These are phyloP conservation scores for Gelatoporia subvermispora DNA, from an alignment of 768 basidiomycete species.

Conservation along the genomic window DNA sequence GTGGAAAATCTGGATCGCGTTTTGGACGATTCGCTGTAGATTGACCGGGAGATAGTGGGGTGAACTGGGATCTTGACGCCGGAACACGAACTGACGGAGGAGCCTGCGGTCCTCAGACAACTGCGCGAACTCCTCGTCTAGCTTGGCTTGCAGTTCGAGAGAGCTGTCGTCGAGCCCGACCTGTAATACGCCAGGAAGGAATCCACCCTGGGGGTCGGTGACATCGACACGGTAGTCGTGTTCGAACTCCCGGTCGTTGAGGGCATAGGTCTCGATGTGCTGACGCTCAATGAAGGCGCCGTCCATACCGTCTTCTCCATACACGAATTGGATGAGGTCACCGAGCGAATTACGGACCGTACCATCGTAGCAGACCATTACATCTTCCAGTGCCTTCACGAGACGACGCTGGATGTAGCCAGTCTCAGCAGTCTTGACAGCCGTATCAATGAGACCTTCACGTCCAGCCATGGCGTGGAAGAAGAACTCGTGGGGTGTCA, in stretches of 20 bases:
- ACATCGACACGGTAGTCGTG: constrained; percentile 94
- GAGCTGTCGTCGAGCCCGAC: constrained; percentile 85
- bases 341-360: constrained; percentile 97
- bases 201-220: constrained; percentile 76
- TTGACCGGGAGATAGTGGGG: constrained; percentile 94
- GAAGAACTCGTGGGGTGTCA: constrained; percentile 98
- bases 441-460: constrained; percentile 98
- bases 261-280: constrained; percentile 81
- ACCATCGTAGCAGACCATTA: constrained; percentile 96
- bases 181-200: constrained; percentile 75
- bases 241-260: constrained; percentile 81
- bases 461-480: constrained; percentile 99
- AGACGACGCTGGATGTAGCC: constrained; percentile 98
- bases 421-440: constrained; percentile 99
- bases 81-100: constrained; percentile 84
- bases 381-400: constrained; percentile 96
- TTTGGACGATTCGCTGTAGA: constrained; percentile 90
- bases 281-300: constrained; percentile 97
- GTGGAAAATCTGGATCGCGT: constrained; percentile 94
- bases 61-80: constrained; percentile 58
- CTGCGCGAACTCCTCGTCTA: constrained; percentile 74
- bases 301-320: constrained; percentile 99
- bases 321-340: constrained; percentile 93
- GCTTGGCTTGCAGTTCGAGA: constrained; percentile 71
- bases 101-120: constrained; percentile 69